A percentile compares a stretch with the other conserved stretches of the same genome.
phyloP scores from a whole-genome alignment of 768 basidiomycete genomes.

The Podaxis pistillaris region DNA sequence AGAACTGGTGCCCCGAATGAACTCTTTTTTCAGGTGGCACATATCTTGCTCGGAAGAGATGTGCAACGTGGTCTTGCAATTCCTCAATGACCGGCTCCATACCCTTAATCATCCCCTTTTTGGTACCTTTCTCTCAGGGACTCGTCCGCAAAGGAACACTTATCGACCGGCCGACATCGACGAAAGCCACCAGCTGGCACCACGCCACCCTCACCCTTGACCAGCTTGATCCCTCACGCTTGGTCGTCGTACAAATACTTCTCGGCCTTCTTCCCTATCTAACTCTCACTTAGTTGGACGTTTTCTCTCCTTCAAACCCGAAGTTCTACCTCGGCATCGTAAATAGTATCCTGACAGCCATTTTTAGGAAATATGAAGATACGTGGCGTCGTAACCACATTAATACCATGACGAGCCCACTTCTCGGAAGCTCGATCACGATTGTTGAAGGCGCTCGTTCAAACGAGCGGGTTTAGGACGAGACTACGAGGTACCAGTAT shows the following conservation, averaged over 20 bases:
- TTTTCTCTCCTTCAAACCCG: neutral
- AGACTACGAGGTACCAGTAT: neutral
- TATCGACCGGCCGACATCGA: neutral
- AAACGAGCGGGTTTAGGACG: slow-evolving; percentile 4
- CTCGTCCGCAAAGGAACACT: neutral
- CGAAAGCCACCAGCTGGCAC: neutral
- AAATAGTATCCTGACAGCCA: slow-evolving; percentile 6
- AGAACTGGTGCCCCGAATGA: neutral
- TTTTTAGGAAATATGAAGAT: neutral
- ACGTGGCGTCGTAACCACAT: slow-evolving; percentile 4
- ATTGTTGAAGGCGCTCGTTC: slow-evolving; percentile 1
- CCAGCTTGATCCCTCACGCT: neutral
- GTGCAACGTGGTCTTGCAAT: neutral
- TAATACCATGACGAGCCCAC: neutral
- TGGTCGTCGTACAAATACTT: neutral
- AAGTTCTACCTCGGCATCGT: slow-evolving; percentile 1
- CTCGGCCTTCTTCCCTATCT: slow-evolving; percentile 10
- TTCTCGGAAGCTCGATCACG: slow-evolving; percentile 3
- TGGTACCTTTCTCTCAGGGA: neutral
- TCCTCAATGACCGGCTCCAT: too few relatives aligned
- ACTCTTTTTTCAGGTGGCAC: neutral
- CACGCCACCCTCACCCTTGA: neutral
- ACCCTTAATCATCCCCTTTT: neutral
- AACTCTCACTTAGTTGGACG: neutral
- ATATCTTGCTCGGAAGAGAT: neutral